Evolutionary conservation across 139 green algal species (phyloP).

Genomic region (Nannochloris sp.): DNA sequence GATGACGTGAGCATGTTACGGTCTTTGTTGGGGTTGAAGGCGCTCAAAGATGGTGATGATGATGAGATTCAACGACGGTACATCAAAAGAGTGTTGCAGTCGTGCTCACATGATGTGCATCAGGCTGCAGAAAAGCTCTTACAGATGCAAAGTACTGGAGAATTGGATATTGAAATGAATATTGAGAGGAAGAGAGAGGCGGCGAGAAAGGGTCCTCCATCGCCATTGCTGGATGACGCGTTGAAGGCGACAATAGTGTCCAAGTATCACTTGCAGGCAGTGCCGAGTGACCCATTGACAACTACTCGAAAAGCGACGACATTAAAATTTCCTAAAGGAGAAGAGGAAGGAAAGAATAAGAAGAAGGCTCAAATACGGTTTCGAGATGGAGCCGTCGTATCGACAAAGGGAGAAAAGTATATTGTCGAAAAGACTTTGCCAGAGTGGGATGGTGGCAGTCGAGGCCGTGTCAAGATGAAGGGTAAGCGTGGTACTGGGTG

Average conservation of each 20-base stretch:
- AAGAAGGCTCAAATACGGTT: conserved; percentile 37
- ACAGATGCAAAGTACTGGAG: not conserved
- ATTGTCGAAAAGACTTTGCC: conserved; percentile 37
- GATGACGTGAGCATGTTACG: too few species aligned
- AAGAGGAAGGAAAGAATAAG: not conserved
- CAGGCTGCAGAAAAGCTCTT: not conserved
- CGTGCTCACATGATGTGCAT: too few species aligned
- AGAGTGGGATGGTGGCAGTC: conserved; percentile 26
- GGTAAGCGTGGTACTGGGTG: conserved; percentile 3
- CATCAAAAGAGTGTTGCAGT: too few species aligned
- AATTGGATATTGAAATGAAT: not conserved
- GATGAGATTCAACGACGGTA: too few species aligned
- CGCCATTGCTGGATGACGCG: not conserved
- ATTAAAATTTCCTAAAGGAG: not conserved
- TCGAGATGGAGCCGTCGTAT: conserved; percentile 44
- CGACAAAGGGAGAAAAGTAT: conserved; percentile 56
- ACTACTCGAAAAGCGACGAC: not conserved
- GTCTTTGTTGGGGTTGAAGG: too few species aligned
- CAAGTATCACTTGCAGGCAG: conserved; percentile 9
- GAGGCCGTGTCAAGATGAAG: conserved; percentile 14
- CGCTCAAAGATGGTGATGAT: too few species aligned
- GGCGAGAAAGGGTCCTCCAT: not conserved
- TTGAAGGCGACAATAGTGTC: conserved; percentile 2
- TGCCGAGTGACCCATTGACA: not conserved
- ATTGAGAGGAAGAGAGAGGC: not conserved